These are phyloP conservation scores for Camellia granthamiana DNA, from an alignment of 148 eudicot species.

Conservation along the genomic window DNA sequence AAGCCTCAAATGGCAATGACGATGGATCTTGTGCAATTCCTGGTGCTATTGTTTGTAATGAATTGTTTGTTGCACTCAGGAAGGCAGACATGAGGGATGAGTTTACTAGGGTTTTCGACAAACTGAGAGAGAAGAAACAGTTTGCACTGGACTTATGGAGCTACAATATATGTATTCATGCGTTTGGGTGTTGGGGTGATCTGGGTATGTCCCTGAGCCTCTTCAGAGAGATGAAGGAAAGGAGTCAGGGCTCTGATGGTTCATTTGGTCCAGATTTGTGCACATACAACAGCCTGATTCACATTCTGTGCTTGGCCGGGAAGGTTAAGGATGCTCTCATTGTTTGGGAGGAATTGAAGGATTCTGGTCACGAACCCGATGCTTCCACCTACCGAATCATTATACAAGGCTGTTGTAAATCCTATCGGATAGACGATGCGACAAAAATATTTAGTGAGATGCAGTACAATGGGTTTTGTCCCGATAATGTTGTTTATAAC, in stretches of 20 bases:
- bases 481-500: slow-evolving; percentile 65
- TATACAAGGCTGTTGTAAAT: slow-evolving; percentile 75
- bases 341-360: slow-evolving; percentile 73
- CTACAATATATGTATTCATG: slow-evolving; percentile 79
- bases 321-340: slow-evolving; percentile 66
- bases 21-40: too few relatives aligned
- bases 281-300: slow-evolving; percentile 83
- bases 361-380: slow-evolving; percentile 82
- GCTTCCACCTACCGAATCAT: slow-evolving; percentile 67
- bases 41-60: too few relatives aligned
- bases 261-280: slow-evolving; percentile 60
- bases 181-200: slow-evolving; percentile 89
- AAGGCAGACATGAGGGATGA: slow-evolving; percentile 57
- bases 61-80: slow-evolving; percentile 76
- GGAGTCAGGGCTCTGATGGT: slow-evolving; percentile 24
- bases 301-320: slow-evolving; percentile 62
- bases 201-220: slow-evolving; percentile 51
- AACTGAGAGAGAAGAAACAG: slow-evolving; percentile 41
- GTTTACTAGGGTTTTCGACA: slow-evolving; percentile 43
- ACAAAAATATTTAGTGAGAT: slow-evolving; percentile 60
- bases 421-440: slow-evolving; percentile 57
- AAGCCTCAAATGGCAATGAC: too few relatives aligned
- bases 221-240: slow-evolving; percentile 71
- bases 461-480: slow-evolving; percentile 67
- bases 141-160: slow-evolving; percentile 60